These are phyloP conservation scores for Calonectria henricotiae DNA, from an alignment of 2,329 filamentous ascomycete genomes.

Conservation along the genomic window DNA sequence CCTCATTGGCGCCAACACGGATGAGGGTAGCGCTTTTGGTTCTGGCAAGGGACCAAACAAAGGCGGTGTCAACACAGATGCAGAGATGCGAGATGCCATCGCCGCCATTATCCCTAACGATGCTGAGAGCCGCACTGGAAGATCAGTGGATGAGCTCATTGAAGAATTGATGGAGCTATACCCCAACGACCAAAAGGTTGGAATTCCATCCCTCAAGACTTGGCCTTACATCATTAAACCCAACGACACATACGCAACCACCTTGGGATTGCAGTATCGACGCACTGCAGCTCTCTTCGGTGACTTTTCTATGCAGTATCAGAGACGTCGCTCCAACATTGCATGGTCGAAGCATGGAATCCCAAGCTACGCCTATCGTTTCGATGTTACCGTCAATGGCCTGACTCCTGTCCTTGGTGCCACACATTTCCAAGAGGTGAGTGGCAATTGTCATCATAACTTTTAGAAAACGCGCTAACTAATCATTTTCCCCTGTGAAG, in stretches of 20 bases:
- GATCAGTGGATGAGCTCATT: slow-evolving; percentile 45
- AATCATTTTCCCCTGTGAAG: slow-evolving; percentile 34
- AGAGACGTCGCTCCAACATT: slow-evolving; percentile 51
- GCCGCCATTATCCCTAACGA: slow-evolving; percentile 30
- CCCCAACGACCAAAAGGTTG: slow-evolving; percentile 56
- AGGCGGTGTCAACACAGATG: slow-evolving; percentile 51
- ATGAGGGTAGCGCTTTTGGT: slow-evolving; percentile 53
- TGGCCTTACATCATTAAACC: slow-evolving; percentile 55
- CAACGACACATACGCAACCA: slow-evolving; percentile 47
- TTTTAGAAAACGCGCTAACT: background rate
- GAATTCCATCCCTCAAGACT: slow-evolving; percentile 56
- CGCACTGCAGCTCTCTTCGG: slow-evolving; percentile 54
- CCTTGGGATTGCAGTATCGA: slow-evolving; percentile 53
- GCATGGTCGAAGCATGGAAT: slow-evolving; percentile 52
- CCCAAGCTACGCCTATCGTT: slow-evolving; percentile 55
- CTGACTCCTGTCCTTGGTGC: slow-evolving; percentile 46
- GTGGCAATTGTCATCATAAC: accelerated
- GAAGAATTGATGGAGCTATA: slow-evolving; percentile 51
- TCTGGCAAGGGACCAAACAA: slow-evolving; percentile 41
- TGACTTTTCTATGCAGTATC: slow-evolving; percentile 51
- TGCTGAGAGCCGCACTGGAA: slow-evolving; percentile 43
- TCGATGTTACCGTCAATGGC: slow-evolving; percentile 55
- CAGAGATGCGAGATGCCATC: slow-evolving; percentile 49
- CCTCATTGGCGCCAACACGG: slow-evolving; percentile 58
- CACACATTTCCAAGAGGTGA: slow-evolving; percentile 60